These are phyloP conservation scores for Fusarium anguioides DNA, from an alignment of 2,329 filamentous ascomycete genomes.

Conservation along the genomic window DNA sequence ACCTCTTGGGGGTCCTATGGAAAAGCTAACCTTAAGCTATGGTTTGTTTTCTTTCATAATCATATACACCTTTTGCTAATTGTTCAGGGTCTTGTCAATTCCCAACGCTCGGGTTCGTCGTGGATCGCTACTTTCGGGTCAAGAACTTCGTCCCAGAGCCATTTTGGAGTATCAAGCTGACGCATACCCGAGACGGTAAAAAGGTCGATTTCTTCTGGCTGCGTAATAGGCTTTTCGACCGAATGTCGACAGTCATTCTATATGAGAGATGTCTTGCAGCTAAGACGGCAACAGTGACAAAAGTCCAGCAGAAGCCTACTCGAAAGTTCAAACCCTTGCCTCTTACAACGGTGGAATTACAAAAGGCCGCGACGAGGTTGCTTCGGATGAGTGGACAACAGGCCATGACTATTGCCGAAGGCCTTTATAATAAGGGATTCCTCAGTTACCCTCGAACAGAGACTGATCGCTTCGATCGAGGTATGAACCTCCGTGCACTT, in stretches of 20 bases:
- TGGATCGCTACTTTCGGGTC: slow-evolving; percentile 94
- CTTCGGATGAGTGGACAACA: slow-evolving; percentile 90
- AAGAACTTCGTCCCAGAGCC: slow-evolving; percentile 91
- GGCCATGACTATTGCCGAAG: slow-evolving; percentile 89
- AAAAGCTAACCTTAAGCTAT: slow-evolving; percentile 79
- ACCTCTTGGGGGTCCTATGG: slow-evolving; percentile 73
- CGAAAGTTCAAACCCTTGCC: slow-evolving; percentile 95
- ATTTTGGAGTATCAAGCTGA: slow-evolving; percentile 93
- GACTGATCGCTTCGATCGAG: slow-evolving; percentile 93
- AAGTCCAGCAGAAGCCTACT: slow-evolving; percentile 89
- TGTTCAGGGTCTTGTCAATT: slow-evolving; percentile 87
- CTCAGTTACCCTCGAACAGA: slow-evolving; percentile 98
- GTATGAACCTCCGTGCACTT: slow-evolving; percentile 83
- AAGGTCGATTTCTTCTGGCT: slow-evolving; percentile 88
- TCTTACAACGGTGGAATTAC: slow-evolving; percentile 93
- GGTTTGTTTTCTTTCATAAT: slow-evolving; percentile 59
- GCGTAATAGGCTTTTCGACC: slow-evolving; percentile 86
- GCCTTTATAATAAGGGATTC: slow-evolving; percentile 91
- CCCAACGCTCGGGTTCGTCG: slow-evolving; percentile 94
- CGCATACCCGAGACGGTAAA: slow-evolving; percentile 79
- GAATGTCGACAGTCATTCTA: slow-evolving; percentile 80
- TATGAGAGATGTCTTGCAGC: slow-evolving; percentile 86
- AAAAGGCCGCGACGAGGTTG: slow-evolving; percentile 92
- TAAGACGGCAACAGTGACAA: slow-evolving; percentile 81
- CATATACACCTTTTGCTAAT: slow-evolving; percentile 9